Base-by-base conservation (phyloP, 441 rosid genomes). In the Rhodomyrtus psidioides region DNA sequence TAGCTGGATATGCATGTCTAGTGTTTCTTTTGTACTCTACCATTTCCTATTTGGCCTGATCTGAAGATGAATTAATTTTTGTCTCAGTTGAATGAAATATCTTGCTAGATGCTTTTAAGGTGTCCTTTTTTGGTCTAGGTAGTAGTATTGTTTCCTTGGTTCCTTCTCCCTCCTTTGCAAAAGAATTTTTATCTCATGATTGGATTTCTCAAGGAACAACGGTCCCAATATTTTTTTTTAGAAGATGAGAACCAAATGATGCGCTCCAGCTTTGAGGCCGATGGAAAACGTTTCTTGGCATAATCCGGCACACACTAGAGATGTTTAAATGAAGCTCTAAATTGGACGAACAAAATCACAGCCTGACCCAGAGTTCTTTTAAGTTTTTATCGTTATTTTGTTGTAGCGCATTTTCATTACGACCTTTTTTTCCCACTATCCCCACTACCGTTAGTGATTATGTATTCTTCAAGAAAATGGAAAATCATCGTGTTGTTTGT, bases 401-500 rank as follows among this genome's bases (percentile, higher is more conserved):
- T 62, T 17, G 75, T 7, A 62, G 75, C 39, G 5, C 12, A 1
- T 19, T 62, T 28, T 30, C 42, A 62, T 30, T 30, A 17, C 6
- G 7, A 4, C 74, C 74, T 62, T 59, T 26, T 59, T 13, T 59
- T 59, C 6, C 7, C n/a, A n/a, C n/a, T n/a, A n/a, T 34, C 39
- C 39, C 39, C 39, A 3, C 39, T 34, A n/a, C n/a, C n/a, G n/a
- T n/a, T n/a, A n/a, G n/a, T n/a, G n/a, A n/a, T n/a, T n/a, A n/a
- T n/a, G n/a, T n/a, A n/a, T n/a, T n/a, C n/a, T 42, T 62, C 75
- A 62, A 34, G n/a, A 62, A 28, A 62, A 62, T 2, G 10, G 27
- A 59, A 59, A 60, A 60, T 60, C 21, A 28, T 14, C 19, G 13
- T 62, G 21, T 83, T 62, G 85, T 88, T 90, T 90, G 83, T 91